These are phyloP conservation scores for Talaromyces trachyspermus DNA, from an alignment of 495 filamentous ascomycete species.

Conservation along the genomic window DNA sequence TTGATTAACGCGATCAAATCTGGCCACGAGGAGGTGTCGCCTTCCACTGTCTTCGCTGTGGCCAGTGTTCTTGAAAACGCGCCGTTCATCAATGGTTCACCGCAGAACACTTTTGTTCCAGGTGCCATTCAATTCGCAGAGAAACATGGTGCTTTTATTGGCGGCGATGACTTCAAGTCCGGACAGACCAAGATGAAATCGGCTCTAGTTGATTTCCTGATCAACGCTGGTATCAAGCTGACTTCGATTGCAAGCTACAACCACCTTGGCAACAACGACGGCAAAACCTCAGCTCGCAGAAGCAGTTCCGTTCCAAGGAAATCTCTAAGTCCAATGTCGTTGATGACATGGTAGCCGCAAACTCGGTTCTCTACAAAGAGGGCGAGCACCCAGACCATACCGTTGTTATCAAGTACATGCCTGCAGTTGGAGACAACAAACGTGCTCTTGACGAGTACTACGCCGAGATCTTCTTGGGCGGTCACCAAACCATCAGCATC, in stretches of 20 bases:
- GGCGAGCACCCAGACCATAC: constrained; percentile 87
- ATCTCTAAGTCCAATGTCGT: constrained; percentile 99
- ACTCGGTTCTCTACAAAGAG: constrained; percentile 77
- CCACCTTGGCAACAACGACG: constrained; percentile 98
- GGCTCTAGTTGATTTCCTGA: constrained; percentile 94
- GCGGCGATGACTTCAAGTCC: constrained; percentile 99
- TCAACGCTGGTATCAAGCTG: constrained; percentile 97
- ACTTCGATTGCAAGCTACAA: constrained; percentile 99
- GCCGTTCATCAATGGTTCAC: constrained; percentile 99
- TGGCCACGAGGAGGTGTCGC: constrained; percentile 82
- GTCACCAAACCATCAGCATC: constrained; percentile 95
- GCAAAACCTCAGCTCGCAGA: constrained; percentile 96
- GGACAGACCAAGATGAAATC: constrained; percentile 99
- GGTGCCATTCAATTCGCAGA: constrained; percentile 88
- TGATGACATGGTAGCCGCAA: constrained; percentile 98
- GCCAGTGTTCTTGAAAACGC: constrained; percentile 82
- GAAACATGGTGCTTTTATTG: constrained; percentile 81
- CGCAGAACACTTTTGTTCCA: constrained; percentile 97
- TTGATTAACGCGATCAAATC: constrained; percentile 76
- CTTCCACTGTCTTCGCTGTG: constrained; percentile 93
- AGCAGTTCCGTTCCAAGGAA: constrained; percentile 98
- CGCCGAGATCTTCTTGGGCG: constrained; percentile 97
- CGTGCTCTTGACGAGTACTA: constrained; percentile 98
- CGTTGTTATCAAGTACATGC: constrained; percentile 98
- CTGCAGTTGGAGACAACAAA: constrained; percentile 98